These are phyloP conservation scores for Backusella psychrophila DNA, from an alignment of 192 early-diverging fungal genomes.

Conservation along the genomic window DNA sequence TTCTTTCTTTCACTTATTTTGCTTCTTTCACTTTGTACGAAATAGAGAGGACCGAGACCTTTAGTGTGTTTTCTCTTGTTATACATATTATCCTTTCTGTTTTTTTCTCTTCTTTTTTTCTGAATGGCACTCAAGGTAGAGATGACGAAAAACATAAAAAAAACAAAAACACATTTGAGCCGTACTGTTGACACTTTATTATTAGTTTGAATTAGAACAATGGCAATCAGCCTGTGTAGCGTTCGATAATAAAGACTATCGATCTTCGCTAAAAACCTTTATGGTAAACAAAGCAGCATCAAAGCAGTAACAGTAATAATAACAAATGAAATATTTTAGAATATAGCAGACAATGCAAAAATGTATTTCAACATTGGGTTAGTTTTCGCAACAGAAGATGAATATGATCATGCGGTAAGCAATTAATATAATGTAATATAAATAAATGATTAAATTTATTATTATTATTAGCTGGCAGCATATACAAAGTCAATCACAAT, in stretches of 20 bases:
- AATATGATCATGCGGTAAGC: conserved; percentile 83
- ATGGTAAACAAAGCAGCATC: conserved; percentile 45
- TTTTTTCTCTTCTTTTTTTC: conserved; percentile 3
- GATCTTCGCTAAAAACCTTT: conserved; percentile 65
- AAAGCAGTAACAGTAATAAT: neutral
- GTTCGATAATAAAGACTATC: conserved; percentile 75
- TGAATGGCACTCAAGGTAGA: conserved; percentile 29
- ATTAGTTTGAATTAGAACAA: conserved; percentile 74
- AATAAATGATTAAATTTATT: conserved; percentile 7
- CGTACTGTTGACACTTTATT: neutral
- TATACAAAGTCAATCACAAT: conserved; percentile 71
- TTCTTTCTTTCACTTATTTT: conserved; percentile 15
- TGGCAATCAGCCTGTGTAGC: conserved; percentile 75
- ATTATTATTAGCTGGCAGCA: conserved; percentile 62
- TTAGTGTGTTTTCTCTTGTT: neutral
- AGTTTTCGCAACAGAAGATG: conserved; percentile 68
- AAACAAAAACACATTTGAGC: neutral
- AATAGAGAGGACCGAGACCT: neutral
- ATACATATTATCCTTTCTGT: conserved; percentile 15
- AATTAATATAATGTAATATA: conserved; percentile 4
- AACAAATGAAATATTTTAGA: conserved; percentile 33
- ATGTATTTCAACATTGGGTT: conserved; percentile 96
- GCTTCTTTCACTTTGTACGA: neutral
- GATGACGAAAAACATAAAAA: neutral
- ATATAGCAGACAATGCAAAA: conserved; percentile 86